These are phyloP conservation scores for Colletotrichum abscissum DNA, from an alignment of 2,329 filamentous ascomycete genomes.

Conservation along the genomic window DNA sequence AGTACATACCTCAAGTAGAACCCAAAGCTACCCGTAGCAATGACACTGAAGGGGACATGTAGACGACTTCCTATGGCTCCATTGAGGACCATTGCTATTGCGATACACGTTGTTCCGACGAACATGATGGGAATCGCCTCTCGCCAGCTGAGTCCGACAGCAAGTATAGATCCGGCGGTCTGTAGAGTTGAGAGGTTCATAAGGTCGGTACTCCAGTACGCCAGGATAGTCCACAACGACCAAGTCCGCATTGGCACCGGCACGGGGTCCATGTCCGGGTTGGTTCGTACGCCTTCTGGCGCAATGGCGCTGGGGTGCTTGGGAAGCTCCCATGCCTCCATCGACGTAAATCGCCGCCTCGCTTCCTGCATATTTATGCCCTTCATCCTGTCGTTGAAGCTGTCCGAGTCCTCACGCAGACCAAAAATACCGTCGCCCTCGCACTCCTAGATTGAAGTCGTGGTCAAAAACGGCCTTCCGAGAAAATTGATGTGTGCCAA, in stretches of 20 bases:
- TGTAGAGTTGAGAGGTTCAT: slow-evolving; percentile 49
- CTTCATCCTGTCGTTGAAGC: slow-evolving; percentile 36
- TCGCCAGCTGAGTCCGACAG: slow-evolving; percentile 48
- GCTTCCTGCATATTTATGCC: slow-evolving; percentile 40
- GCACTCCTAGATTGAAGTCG: background rate
- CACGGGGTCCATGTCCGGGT: slow-evolving; percentile 32
- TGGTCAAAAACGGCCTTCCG: background rate
- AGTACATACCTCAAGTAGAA: slow-evolving; percentile 46
- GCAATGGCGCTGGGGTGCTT: slow-evolving; percentile 60
- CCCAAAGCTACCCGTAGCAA: slow-evolving; percentile 49
- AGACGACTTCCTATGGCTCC: slow-evolving; percentile 49
- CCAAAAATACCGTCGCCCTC: background rate
- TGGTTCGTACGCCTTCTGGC: slow-evolving; percentile 53
- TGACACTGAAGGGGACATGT: slow-evolving; percentile 51
- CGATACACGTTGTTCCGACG: slow-evolving; percentile 51
- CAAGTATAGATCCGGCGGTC: slow-evolving; percentile 47
- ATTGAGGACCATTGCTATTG: slow-evolving; percentile 56
- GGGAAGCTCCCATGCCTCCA: slow-evolving; percentile 58
- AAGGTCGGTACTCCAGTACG: slow-evolving; percentile 50
- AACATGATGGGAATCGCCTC: slow-evolving; percentile 44
- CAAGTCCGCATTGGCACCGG: slow-evolving; percentile 43
- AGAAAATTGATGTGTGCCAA: background rate
- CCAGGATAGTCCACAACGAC: slow-evolving; percentile 48
- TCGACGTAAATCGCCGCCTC: slow-evolving; percentile 51
- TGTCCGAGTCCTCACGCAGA: background rate